Conservation (phyloP, 306 rosid genomes). For the Rosa chinensis region DNA sequence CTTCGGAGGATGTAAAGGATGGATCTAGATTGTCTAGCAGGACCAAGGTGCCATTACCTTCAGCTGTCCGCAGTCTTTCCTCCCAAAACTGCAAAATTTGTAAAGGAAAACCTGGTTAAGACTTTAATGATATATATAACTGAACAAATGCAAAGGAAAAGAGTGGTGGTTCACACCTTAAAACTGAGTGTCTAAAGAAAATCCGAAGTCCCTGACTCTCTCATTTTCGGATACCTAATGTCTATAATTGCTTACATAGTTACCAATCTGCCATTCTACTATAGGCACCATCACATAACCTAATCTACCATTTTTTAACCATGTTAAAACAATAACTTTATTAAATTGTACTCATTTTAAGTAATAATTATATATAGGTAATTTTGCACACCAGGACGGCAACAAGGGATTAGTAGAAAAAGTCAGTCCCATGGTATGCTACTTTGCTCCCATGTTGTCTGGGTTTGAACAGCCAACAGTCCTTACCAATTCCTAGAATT, state of each 20-base stretch:
- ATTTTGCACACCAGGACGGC: background rate
- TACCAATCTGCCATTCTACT: background rate
- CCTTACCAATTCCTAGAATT: background rate
- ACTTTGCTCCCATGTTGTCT: background rate
- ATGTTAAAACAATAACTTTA: background rate
- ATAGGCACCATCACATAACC: background rate
- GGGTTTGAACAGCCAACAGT: background rate
- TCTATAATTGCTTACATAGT: background rate
- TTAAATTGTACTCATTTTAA: background rate
- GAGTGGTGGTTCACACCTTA: background rate
- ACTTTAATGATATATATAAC: background rate
- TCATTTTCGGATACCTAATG: background rate
- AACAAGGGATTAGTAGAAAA: background rate
- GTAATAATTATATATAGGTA: background rate
- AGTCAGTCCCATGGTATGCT: background rate
- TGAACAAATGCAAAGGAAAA: background rate
- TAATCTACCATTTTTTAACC: background rate
- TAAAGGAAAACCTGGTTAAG: conserved; percentile 5
- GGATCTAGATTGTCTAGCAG: conserved; percentile 62
- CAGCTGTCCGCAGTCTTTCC: conserved; percentile 46
- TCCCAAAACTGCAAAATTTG: conserved; percentile 48
- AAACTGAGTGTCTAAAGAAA: background rate
- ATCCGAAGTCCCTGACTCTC: background rate
- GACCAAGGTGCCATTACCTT: conserved; percentile 42
- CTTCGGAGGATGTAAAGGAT: conserved; percentile 46